Base-by-base conservation (phyloP, 805 yeast genomes). In the Candida boidinii region DNA sequence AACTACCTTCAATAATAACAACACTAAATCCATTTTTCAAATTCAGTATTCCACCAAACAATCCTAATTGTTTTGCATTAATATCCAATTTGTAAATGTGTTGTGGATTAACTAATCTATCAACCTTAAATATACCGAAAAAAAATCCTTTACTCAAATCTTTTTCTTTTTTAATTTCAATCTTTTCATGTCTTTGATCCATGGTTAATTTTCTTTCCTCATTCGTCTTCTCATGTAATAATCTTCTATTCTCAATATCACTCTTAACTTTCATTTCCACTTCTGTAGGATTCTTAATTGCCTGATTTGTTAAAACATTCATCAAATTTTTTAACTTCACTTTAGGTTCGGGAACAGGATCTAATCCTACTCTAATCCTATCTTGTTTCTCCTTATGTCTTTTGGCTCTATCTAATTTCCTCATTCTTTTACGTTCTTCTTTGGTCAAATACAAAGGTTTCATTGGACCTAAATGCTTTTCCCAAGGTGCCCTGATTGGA, bases 271-370 rank as follows among this genome's bases (percentile, higher is more conserved):
- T 56, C 53, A 66, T 63, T 48, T 90, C 98, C 43, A 87, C 79
- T 4, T 74, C 74, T 0, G 97, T 90, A 1, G 98, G 97, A 50
- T 92, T 95, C 38, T 71, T 66, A 30, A 88, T 80, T 6, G 92
- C 85, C 37, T 84, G 94, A 44, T 83, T 76, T 2, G 96, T 84
- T 30, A 82, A 61, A 0, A 86, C 95, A 45, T 70, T 80, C 87
- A 86, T 84, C 54, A 92, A 66, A 51, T 90, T 92, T 27, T 80
- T 73, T 28, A 86, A 62, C 46, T 81, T 84, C 17, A 92, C 81
- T 54, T 90, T 92, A 3, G 96, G 94, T 5, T 80, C 80, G 0
- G 96, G 95, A 5, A 94, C 80, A 0, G 94, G 81, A 29, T 80
- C 84, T 14, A 88, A 57, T 0, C 98, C 98, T 5, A 84, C 60